Percentiles rank a stretch among this genome's conserved stretches.
These are phyloP conservation scores for Styphnolobium japonicum DNA, from an alignment of 306 rosid genomes.

Conservation along the genomic window DNA sequence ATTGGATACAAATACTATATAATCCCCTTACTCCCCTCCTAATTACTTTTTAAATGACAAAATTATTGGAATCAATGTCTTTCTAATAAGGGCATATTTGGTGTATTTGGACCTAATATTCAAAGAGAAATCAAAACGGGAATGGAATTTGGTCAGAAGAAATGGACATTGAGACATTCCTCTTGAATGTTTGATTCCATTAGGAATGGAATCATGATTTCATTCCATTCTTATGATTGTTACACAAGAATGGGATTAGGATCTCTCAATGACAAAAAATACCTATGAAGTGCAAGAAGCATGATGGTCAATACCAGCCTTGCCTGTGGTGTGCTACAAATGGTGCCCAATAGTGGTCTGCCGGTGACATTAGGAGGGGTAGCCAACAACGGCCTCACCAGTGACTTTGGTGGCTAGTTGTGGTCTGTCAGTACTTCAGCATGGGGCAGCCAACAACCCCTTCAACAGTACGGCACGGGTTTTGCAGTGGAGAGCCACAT, in stretches of 20 bases:
- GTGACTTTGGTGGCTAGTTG: neutral
- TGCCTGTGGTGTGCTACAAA: neutral
- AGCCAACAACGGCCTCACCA: neutral
- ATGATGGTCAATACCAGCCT: neutral
- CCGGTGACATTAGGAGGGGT: neutral
- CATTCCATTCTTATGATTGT: neutral
- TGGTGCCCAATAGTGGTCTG: neutral
- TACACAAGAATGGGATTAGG: neutral
- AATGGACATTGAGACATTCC: neutral
- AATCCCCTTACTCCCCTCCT: neutral
- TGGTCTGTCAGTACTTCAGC: neutral
- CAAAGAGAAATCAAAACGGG: neutral
- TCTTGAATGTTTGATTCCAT: too few species aligned
- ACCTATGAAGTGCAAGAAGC: neutral
- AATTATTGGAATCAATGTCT: neutral
- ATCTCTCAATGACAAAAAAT: neutral
- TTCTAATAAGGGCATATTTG: neutral
- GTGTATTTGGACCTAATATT: neutral
- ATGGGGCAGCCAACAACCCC: neutral
- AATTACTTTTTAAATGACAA: neutral
- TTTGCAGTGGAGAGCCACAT: neutral
- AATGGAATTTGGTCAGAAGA: neutral
- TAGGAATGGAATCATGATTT: too few species aligned
- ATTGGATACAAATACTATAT: neutral
- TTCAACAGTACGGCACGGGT: neutral